Evolutionary conservation across 2,329 filamentous ascomycete species (phyloP), one percentile per base, ranked within the genome.

Genomic region (Fusarium sp.): DNA sequence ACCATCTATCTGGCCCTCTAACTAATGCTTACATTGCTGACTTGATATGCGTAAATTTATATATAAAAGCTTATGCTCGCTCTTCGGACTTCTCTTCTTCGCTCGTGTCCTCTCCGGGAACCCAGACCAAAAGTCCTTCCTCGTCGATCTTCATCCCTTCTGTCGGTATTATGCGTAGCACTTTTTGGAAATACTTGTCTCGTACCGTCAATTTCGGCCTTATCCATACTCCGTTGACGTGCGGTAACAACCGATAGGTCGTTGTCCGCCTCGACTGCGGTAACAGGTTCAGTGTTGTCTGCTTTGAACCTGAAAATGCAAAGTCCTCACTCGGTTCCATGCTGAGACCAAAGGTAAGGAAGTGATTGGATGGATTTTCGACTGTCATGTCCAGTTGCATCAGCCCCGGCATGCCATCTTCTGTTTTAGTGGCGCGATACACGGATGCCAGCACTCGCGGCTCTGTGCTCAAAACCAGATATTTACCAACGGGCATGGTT

Each of bases 281-380:
- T 50, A 97, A 88, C 46, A 98, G 84, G 78, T 96, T 94, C 59
- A 98, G 77, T 3, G 92, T 92, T 18, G 90, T 91, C 73, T 93
- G 88, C 84, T 98, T 98, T 4, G 94, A 87, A 0, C 96, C 96
- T 12, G 94, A 95, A 82, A 99, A 98, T 0, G 95, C 96, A 82
- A 98, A 98, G 60, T 94, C 90, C 73, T 97, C 94, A 80, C 91
- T 96, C 6, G 95, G 93, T 76, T 99, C 96, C 95, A 99, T 97
- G 32, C 88, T 91, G 54, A 98, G 82, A 35, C 94, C 95, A 83
- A 99, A 99, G 0, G 95, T 97, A 56, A 99, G 88, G 82, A 97
- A 97, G 81, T 99, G 96, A 80, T 91, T 93, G 1, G 96, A 98
- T 1, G 95, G 93, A 80, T 99, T 99, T 83, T 99, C 96, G 64